Evolutionary conservation across 1,284 basidiomycete species (phyloP), one percentile per base, ranked within the genome.

Genomic region (Ganoderma leucocontextum): DNA sequence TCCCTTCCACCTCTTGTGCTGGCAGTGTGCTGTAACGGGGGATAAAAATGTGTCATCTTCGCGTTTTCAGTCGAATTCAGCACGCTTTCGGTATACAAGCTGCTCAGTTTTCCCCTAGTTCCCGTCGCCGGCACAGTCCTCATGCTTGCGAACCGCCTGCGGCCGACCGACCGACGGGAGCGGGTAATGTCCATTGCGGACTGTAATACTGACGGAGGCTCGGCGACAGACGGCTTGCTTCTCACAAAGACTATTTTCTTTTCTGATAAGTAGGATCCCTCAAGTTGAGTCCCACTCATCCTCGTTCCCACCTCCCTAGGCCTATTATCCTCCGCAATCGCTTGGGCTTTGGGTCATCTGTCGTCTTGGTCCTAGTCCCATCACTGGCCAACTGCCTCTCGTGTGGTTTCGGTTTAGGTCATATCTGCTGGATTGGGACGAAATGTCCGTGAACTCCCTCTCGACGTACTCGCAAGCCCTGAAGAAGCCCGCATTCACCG

Each of bases 401-500:
- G 22, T 4, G 15, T 35, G 17, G 15, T 8, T 35, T 9, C 10
- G 15, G 13, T 17, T 47, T 17, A 10, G 10, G 2, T 49, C 13
- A 53, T 17, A 15, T 13, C 49, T 13, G 52, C 22, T 17, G 15
- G 29, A 55, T 8, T 9, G 41, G 41, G 47, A 15, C 9, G 25
- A 39, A 19, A 49, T 15, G 60, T 58, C 55, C 19, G 55, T 57
- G 33, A 55, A 6, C 52, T 17, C 29, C 52, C 52, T 17, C 52
- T 35, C 19, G 6, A 35, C 60, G 33, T 66, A 67, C 62, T 67
- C 65, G 44, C 53, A 19, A n/a, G 65, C 49, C 58, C 64, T 22
- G 59, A 66, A 41, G 53, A 66, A 60, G 42, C 58, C 71, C 8
- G 57, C 68, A 17, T 68, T 72, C 61, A 58, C 63, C n/a, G 62